phyloP scores from a whole-genome alignment of 768 basidiomycete species.

The Leccinum longicurvipes region DNA sequence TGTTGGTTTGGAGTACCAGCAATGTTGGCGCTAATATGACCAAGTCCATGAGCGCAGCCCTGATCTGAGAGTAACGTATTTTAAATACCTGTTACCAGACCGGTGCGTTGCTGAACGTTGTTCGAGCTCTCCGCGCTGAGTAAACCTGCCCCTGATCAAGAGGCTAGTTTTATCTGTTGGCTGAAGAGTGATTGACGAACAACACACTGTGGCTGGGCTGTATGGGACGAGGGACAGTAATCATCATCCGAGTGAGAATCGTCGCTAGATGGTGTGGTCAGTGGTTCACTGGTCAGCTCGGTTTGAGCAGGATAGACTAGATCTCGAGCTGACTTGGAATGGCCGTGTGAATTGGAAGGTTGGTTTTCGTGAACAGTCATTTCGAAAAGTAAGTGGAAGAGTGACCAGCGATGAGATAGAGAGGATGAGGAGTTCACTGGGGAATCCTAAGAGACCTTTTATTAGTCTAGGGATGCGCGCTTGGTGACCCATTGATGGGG shows the following conservation, averaged over 20 bases:
- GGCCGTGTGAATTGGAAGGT: background rate
- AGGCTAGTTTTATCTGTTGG: background rate
- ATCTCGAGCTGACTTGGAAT: background rate
- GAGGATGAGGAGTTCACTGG: background rate
- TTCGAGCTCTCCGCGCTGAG: background rate
- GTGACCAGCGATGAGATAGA: background rate
- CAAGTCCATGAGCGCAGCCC: background rate
- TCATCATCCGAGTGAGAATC: background rate
- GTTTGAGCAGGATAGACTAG: background rate
- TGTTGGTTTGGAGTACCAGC: background rate
- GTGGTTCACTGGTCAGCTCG: background rate
- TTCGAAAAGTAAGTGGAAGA: background rate
- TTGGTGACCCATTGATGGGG: background rate
- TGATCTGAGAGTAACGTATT: background rate
- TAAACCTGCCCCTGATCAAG: slow-evolving; percentile 1
- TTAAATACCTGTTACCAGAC: slow-evolving; percentile 1
- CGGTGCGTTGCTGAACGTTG: accelerated
- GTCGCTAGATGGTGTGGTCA: background rate
- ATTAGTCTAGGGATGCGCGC: slow-evolving; percentile 13
- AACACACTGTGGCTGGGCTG: background rate
- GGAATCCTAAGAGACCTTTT: slow-evolving; percentile 6
- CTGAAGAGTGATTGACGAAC: background rate
- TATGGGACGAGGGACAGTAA: background rate
- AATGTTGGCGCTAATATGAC: background rate
- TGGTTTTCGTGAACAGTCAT: background rate